Conservation (phyloP, 148 eudicot genomes). For the Heliosperma pusillum region DNA sequence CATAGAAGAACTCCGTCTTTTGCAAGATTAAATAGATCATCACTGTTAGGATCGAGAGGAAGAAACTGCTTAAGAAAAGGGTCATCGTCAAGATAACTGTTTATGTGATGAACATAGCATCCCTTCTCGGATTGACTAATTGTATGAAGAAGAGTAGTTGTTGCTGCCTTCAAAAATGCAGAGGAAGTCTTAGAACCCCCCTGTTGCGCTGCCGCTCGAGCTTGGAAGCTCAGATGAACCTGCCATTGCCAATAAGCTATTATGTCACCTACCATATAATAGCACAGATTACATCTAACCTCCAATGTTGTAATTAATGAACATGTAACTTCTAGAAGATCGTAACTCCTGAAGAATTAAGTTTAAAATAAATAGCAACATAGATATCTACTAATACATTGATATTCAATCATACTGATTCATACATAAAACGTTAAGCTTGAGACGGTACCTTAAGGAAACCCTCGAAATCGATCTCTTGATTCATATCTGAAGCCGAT, state of each 20-base stretch:
- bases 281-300: slow-evolving; percentile 14
- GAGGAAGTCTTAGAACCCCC: slow-evolving; percentile 67
- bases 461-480: slow-evolving; percentile 68
- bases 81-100: slow-evolving; percentile 87
- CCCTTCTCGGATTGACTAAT: slow-evolving; percentile 74
- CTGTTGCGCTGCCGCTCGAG: slow-evolving; percentile 54
- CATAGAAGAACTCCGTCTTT: slow-evolving; percentile 97
- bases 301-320: slow-evolving; percentile 12
- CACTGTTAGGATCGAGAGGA: slow-evolving; percentile 67
- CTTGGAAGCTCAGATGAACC: slow-evolving; percentile 71
- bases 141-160: slow-evolving; percentile 90
- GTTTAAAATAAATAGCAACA: background rate
- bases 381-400: slow-evolving; percentile 6
- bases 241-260: slow-evolving; percentile 42
- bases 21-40: slow-evolving; percentile 78
- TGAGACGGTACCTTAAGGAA: slow-evolving; percentile 60
- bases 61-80: slow-evolving; percentile 90
- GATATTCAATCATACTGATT: slow-evolving; percentile 3
- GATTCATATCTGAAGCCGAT: slow-evolving; percentile 40
- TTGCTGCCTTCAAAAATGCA: slow-evolving; percentile 76
- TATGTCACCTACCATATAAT: slow-evolving; percentile 19
- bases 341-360: slow-evolving; percentile 9
- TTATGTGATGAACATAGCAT: slow-evolving; percentile 88
- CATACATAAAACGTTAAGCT: too few species aligned
- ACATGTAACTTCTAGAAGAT: slow-evolving; percentile 13